phyloP scores from a whole-genome alignment of 495 filamentous ascomycete species.

The Xylaria cubensis region DNA sequence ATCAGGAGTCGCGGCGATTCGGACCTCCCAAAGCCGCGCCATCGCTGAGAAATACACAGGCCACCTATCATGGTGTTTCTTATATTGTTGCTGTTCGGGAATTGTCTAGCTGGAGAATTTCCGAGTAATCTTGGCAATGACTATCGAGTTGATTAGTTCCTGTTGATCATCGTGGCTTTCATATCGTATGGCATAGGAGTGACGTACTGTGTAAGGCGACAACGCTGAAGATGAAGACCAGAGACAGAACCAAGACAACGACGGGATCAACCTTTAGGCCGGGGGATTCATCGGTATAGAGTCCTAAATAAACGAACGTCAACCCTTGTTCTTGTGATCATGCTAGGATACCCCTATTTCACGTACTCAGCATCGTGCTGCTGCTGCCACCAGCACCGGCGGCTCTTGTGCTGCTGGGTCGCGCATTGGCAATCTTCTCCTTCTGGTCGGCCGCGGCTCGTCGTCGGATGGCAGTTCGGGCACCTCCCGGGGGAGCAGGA shows the following conservation, averaged over 20 bases:
- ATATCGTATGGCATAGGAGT: not conserved
- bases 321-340: not conserved
- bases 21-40: slow-evolving; percentile 36
- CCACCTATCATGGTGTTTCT: slow-evolving; percentile 13
- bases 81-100: slow-evolving; percentile 14
- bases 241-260: slow-evolving; percentile 89
- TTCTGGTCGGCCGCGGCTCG: slow-evolving; percentile 95
- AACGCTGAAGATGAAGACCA: slow-evolving; percentile 98
- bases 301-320: slow-evolving; percentile 53
- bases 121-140: slow-evolving; percentile 95
- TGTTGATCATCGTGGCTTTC: not conserved
- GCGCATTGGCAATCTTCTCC: slow-evolving; percentile 88
- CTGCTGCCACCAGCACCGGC: slow-evolving; percentile 95
- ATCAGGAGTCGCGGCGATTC: slow-evolving; percentile 28
- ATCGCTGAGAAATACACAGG: slow-evolving; percentile 19
- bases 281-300: slow-evolving; percentile 98
- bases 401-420: slow-evolving; percentile 87
- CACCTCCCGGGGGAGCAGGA: slow-evolving; percentile 89
- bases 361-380: slow-evolving; percentile 94
- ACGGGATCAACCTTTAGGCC: slow-evolving; percentile 97
- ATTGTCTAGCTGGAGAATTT: slow-evolving; percentile 76
- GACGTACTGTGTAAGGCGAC: slow-evolving; percentile 93
- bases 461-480: slow-evolving; percentile 91
- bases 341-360: slow-evolving; percentile 9
- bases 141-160: slow-evolving; percentile 55